These are phyloP conservation scores for Ascobolus immersus DNA, from an alignment of 495 filamentous ascomycete genomes.

Conservation along the genomic window DNA sequence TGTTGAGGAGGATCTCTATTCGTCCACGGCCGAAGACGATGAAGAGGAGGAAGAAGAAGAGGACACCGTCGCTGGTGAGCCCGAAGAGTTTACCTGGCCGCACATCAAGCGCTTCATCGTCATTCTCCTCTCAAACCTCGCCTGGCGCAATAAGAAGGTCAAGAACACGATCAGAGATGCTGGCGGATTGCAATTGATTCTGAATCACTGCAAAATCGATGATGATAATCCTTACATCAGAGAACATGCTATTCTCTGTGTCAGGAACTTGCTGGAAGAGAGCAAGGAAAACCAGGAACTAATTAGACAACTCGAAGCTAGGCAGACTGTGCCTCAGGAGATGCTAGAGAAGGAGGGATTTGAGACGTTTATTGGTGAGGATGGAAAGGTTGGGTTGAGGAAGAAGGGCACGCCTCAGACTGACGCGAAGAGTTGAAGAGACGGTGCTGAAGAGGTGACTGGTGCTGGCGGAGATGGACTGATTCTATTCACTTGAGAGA, in stretches of 20 bases:
- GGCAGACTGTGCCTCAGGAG: conserved; percentile 25
- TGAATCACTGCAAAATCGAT: conserved; percentile 16
- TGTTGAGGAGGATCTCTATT: conserved; percentile 1
- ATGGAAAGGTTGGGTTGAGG: conserved; percentile 21
- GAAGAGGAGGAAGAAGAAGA: conserved; percentile 11
- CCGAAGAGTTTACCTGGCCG: conserved; percentile 16
- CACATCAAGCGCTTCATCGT: conserved; percentile 16
- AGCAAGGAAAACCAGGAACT: conserved; percentile 38
- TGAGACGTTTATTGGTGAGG: conserved; percentile 28
- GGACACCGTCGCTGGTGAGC: conserved; percentile 13
- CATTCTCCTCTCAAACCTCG: conserved; percentile 9
- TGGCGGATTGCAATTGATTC: conserved; percentile 10
- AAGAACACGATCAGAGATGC: conserved; percentile 14
- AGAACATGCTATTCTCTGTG: conserved; percentile 53
- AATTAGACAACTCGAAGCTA: conserved; percentile 30
- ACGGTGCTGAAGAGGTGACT: no score
- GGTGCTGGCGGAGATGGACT: no score
- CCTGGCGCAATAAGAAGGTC: conserved; percentile 14
- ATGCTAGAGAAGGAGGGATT: conserved; percentile 27
- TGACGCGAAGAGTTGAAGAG: no score
- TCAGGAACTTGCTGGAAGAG: conserved; percentile 43
- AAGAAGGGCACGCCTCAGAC: no score
- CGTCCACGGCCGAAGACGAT: conserved; percentile 6
- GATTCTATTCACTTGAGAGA: no score
- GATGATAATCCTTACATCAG: conserved; percentile 30